These are phyloP conservation scores for Globisporangium irregulare DNA, from an alignment of 352 stramenopile species.

Conservation along the genomic window DNA sequence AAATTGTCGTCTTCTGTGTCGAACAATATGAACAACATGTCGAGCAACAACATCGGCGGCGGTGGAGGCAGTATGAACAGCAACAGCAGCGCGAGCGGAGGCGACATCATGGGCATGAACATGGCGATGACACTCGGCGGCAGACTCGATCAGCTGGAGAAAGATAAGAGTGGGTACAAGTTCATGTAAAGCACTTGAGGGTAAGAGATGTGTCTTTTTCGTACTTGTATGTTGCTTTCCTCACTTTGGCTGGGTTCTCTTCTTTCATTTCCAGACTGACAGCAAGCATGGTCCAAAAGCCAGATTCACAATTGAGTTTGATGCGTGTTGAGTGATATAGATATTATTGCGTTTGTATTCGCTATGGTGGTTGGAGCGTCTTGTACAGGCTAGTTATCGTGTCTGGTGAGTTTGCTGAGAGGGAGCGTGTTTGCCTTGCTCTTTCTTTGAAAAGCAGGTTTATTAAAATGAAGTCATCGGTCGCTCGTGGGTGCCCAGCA, in stretches of 20 bases:
- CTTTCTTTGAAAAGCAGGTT: background rate
- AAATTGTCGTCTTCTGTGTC: conserved; percentile 31
- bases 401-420: background rate
- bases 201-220: background rate
- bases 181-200: conserved; percentile 19
- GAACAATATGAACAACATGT: conserved; percentile 23
- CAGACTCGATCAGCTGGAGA: conserved; percentile 75
- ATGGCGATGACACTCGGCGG: conserved; percentile 49
- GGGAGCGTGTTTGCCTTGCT: background rate
- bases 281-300: background rate
- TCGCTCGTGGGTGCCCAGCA: conserved; percentile 30
- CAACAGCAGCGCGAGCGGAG: conserved; percentile 16
- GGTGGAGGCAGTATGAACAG: conserved; percentile 12
- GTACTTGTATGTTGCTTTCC: background rate
- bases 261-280: background rate
- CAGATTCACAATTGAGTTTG: background rate
- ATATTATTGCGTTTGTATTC: conserved; percentile 11
- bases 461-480: conserved; percentile 16
- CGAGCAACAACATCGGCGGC: conserved; percentile 21
- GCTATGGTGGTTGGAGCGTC: background rate
- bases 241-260: background rate
- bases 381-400: background rate
- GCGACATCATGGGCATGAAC: conserved; percentile 11
- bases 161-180: conserved; percentile 45
- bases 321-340: background rate